phyloP scores from a whole-genome alignment of 495 filamentous ascomycete genomes.

The Podospora tetraspora region DNA sequence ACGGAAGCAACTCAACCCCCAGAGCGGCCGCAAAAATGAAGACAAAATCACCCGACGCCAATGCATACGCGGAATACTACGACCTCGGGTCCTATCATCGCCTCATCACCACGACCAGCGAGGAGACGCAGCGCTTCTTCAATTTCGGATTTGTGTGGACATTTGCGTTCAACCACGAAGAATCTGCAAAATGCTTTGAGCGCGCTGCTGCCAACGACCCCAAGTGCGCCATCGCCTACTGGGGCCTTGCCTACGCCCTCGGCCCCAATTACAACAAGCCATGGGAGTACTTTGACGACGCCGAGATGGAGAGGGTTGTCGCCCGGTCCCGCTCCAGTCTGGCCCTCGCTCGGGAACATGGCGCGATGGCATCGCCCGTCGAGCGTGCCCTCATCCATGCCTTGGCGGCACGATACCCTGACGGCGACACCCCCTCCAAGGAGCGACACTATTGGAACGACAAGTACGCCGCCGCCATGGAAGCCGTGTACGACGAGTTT shows the following conservation, averaged over 20 bases:
- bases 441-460: conserved; percentile 51
- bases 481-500: conserved; percentile 47
- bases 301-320: conserved; percentile 48
- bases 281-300: conserved; percentile 58
- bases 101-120: conserved; percentile 39
- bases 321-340: conserved; percentile 42
- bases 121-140: conserved; percentile 54
- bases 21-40: not conserved
- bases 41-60: not conserved
- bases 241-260: conserved; percentile 60
- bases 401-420: conserved; percentile 50
- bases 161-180: conserved; percentile 63
- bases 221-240: conserved; percentile 57
- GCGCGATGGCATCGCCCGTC: conserved; percentile 28
- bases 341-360: conserved; percentile 36
- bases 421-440: conserved; percentile 28
- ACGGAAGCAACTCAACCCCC: not conserved
- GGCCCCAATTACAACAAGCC: conserved; percentile 75
- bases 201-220: conserved; percentile 50
- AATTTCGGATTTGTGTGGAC: conserved; percentile 58
- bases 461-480: conserved; percentile 59
- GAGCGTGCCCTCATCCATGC: conserved; percentile 57
- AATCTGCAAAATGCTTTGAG: conserved; percentile 55
- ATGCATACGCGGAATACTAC: conserved; percentile 39
- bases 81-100: conserved; percentile 52